Evolutionary conservation across 257 asterid species (phyloP), one percentile per base, ranked within the genome.

Genomic region (Solanum pinnatisectum): DNA sequence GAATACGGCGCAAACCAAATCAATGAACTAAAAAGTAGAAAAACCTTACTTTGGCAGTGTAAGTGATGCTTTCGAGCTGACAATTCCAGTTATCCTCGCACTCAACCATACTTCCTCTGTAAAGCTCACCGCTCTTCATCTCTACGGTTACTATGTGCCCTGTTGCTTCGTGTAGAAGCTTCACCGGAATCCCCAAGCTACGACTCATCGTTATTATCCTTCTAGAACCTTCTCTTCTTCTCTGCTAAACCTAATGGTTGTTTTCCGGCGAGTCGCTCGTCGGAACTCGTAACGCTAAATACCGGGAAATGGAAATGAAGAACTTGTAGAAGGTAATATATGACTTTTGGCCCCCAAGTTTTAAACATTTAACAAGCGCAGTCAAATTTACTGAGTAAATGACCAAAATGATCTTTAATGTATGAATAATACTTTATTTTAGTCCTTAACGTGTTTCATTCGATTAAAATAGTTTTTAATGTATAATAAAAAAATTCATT

Each of bases 91-190:
- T 91, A 85, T 90, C 94, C 73, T 93, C 91, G 67, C 94, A 92
- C 85, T 91, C 94, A 18, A 92, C 89, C 99, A 96, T 95, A 88
- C 98, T 95, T 77, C 99, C 98, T 46, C 98, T 91, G 73, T 96
- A 96, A 2, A 96, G 94, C 94, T 95, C 98, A 46, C 98, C 99
- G 89, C 96, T 95, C 90, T 94, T 96, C 82, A 95, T 92, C 89
- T 96, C 98, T 71, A 95, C 98, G 20, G 98, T 95, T 49, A 96
- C 99, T 12, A 94, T 87, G 88, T 96, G 98, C 10, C 98, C 98
- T 32, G 98, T 92, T 88, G 99, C 98, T 90, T 96, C 98, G 92
- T 95, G 98, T 83, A 96, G 94, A 89, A 95, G 95, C 95, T 96
- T 96, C 94, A 96, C 98, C 89, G 98, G 99, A 73, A 96, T 94